Evolutionary conservation across 2,329 filamentous ascomycete species (phyloP).

Genomic region (Neophaeococcomyces aloes): DNA sequence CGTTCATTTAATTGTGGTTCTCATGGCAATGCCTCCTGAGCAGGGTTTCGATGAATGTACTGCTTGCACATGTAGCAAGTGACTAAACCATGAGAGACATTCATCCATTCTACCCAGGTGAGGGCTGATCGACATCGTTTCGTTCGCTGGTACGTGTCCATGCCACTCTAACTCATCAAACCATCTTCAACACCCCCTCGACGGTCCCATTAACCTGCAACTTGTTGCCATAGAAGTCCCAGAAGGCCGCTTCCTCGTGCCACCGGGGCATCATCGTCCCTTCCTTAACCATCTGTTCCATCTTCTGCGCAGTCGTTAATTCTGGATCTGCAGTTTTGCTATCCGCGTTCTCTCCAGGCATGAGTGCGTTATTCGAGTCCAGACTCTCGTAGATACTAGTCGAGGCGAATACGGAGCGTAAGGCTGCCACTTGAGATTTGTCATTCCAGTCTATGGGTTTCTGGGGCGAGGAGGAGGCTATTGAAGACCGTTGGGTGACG

Average conservation of each 20-base stretch:
- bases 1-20: too few species aligned
- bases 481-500: neutral
- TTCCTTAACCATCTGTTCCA: constrained; percentile 22
- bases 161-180: too few species aligned
- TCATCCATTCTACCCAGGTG: too few species aligned
- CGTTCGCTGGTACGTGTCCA: too few species aligned
- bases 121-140: too few species aligned
- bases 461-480: constrained; percentile 15
- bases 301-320: constrained; percentile 4
- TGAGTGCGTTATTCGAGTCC: neutral
- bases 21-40: too few species aligned
- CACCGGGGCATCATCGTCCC: constrained; percentile 44
- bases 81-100: too few species aligned
- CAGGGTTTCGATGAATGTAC: too few species aligned
- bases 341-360: constrained; percentile 5
- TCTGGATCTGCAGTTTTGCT: neutral
- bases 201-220: constrained; percentile 50
- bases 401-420: constrained; percentile 3
- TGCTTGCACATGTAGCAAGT: too few species aligned
- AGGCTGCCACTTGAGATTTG: constrained; percentile 3
- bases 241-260: constrained; percentile 38
- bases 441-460: constrained; percentile 8
- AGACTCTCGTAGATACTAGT: constrained; percentile 5
- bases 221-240: constrained; percentile 49
- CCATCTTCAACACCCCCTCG: constrained; percentile 31